Evolutionary conservation across 768 basidiomycete genomes (phyloP).

Genomic region (Thelephora ganbajun): DNA sequence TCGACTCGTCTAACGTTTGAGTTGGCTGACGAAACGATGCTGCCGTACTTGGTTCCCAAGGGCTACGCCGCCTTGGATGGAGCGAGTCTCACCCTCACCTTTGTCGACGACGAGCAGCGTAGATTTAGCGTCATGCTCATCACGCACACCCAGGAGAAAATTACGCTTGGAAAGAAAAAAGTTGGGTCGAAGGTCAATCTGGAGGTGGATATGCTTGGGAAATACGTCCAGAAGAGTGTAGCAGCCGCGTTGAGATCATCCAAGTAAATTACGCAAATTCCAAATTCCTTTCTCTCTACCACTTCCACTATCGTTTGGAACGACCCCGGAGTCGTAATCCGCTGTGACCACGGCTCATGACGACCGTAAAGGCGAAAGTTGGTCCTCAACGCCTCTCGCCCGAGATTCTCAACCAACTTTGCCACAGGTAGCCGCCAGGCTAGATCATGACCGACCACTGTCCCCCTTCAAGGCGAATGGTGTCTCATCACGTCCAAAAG

Average conservation of each 20-base stretch:
- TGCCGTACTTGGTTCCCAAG: slow-evolving; percentile 82
- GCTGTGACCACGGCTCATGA: background rate
- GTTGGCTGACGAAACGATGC: slow-evolving; percentile 44
- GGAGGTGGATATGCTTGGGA: slow-evolving; percentile 91
- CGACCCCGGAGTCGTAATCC: no score
- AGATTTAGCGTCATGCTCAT: slow-evolving; percentile 91
- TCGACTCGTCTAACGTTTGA: slow-evolving; percentile 78
- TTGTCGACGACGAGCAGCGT: slow-evolving; percentile 45
- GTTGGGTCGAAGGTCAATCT: slow-evolving; percentile 82
- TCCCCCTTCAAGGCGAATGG: slow-evolving; percentile 30
- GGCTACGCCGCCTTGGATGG: slow-evolving; percentile 94
- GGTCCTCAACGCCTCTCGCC: background rate
- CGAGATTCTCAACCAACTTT: slow-evolving; percentile 10
- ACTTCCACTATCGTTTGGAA: no score
- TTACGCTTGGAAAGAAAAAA: slow-evolving; percentile 63
- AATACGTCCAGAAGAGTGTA: slow-evolving; percentile 82
- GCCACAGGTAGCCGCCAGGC: slow-evolving; percentile 38
- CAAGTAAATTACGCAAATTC: no score
- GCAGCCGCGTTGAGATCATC: slow-evolving; percentile 34
- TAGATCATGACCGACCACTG: slow-evolving; percentile 33
- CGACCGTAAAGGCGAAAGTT: background rate
- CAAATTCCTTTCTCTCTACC: no score
- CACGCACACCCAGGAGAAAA: slow-evolving; percentile 81
- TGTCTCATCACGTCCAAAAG: no score
- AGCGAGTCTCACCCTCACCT: slow-evolving; percentile 81